phyloP scores from a whole-genome alignment of 257 asterid species.

The Solanum dulcamara region DNA sequence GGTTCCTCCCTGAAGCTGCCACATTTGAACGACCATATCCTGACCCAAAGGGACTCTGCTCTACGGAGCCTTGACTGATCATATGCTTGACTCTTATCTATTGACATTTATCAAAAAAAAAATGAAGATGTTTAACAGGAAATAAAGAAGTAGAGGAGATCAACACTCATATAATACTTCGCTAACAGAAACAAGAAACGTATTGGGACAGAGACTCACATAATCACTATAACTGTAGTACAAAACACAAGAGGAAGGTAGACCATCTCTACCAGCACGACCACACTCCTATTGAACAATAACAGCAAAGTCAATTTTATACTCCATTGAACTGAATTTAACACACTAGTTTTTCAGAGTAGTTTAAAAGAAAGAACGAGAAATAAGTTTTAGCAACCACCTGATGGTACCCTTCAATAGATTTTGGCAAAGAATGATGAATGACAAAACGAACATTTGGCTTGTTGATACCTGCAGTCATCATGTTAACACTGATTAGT shows the following conservation, averaged over 20 bases:
- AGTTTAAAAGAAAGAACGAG: slow-evolving; percentile 1
- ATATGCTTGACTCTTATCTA: slow-evolving; percentile 95
- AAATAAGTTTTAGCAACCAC: slow-evolving; percentile 22
- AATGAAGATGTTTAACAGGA: not conserved
- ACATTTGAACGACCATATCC: slow-evolving; percentile 45
- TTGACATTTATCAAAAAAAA: not conserved
- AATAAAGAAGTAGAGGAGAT: not conserved
- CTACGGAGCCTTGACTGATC: slow-evolving; percentile 74
- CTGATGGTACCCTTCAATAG: slow-evolving; percentile 99
- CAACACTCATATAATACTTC: not conserved
- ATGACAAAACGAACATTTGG: slow-evolving; percentile 99
- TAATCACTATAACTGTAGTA: slow-evolving; percentile 92
- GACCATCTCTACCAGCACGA: slow-evolving; percentile 99
- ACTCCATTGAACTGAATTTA: not conserved
- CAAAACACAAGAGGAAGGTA: slow-evolving; percentile 77
- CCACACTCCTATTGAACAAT: slow-evolving; percentile 78
- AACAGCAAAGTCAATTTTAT: not conserved
- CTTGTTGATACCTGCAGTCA: slow-evolving; percentile 81
- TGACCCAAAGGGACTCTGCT: slow-evolving; percentile 49
- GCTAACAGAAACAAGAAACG: not conserved
- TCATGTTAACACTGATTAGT: not conserved
- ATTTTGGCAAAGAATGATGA: slow-evolving; percentile 98
- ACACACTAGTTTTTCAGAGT: not conserved
- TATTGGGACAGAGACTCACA: slow-evolving; percentile 35
- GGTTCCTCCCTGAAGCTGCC: slow-evolving; percentile 57